Percentiles rank a stretch among this genome's conserved stretches.
Conservation (phyloP, 2,329 filamentous ascomycete genomes). For the Aureobasidium uvarum region DNA sequence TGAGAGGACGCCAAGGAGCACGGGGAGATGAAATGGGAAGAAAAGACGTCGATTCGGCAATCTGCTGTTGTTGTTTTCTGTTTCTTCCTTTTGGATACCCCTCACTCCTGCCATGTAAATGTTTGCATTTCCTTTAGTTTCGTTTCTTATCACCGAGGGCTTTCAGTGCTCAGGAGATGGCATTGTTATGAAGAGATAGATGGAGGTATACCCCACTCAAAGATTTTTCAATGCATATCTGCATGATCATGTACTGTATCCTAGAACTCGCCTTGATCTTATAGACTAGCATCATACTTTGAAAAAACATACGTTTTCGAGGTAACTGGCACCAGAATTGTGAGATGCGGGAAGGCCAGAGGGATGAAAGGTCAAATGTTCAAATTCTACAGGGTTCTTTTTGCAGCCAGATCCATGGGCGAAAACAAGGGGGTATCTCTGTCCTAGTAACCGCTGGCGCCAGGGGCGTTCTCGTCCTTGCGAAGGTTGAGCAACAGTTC, state of each 20-base stretch:
- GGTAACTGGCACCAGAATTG: background rate
- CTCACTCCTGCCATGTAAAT: background rate
- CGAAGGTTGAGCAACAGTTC: slow-evolving; percentile 82
- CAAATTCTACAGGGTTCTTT: slow-evolving; percentile 4
- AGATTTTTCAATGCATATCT: background rate
- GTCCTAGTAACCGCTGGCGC: slow-evolving; percentile 50
- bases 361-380: background rate
- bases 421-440: slow-evolving; percentile 19
- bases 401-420: background rate
- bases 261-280: background rate
- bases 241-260: background rate
- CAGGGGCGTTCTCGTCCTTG: slow-evolving; percentile 87
- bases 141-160: background rate
- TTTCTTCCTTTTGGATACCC: slow-evolving; percentile 6
- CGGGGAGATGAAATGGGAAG: background rate
- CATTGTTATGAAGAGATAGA: slow-evolving; percentile 3
- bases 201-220: slow-evolving; percentile 17
- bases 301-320: too few species aligned
- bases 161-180: background rate
- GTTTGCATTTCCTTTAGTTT: background rate
- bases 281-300: background rate
- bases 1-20: slow-evolving; percentile 16
- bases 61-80: background rate
- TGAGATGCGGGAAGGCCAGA: background rate
- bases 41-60: background rate